Evolutionary conservation across 2,329 filamentous ascomycete species (phyloP).

Genomic region (Paecilomyces variotii): DNA sequence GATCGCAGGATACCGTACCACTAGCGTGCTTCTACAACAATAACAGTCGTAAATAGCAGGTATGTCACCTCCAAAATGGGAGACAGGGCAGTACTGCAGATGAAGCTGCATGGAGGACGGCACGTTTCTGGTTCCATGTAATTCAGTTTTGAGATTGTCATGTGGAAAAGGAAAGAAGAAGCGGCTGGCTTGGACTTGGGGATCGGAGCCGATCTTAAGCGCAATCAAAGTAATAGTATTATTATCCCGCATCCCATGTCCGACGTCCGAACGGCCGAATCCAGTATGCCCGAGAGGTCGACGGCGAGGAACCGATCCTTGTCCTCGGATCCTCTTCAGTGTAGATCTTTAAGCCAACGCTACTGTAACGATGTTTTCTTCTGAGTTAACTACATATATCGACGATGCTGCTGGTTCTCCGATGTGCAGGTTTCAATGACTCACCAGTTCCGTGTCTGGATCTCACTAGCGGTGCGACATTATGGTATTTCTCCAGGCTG

Average conservation of each 20-base stretch:
- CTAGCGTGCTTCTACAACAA: too few species aligned
- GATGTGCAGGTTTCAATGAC: neutral
- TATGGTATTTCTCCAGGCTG: neutral
- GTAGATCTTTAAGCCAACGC: neutral
- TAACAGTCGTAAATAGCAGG: too few species aligned
- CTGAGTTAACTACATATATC: neutral
- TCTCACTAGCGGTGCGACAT: neutral
- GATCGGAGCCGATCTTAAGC: neutral
- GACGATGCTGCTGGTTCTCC: neutral
- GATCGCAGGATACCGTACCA: too few species aligned
- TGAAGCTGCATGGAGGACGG: too few species aligned
- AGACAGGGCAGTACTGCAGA: too few species aligned
- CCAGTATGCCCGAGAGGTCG: neutral
- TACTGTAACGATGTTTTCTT: neutral
- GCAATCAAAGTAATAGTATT: neutral
- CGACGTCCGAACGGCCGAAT: neutral
- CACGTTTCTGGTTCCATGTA: neutral
- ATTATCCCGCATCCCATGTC: neutral
- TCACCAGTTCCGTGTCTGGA: neutral
- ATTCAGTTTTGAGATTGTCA: neutral
- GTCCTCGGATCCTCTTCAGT: neutral
- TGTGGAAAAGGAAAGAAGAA: neutral
- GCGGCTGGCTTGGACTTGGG: neutral
- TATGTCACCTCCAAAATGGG: too few species aligned
- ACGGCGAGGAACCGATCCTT: neutral